phyloP scores from a whole-genome alignment of 2,329 filamentous ascomycete genomes.

The Tolypocladium amazonense region DNA sequence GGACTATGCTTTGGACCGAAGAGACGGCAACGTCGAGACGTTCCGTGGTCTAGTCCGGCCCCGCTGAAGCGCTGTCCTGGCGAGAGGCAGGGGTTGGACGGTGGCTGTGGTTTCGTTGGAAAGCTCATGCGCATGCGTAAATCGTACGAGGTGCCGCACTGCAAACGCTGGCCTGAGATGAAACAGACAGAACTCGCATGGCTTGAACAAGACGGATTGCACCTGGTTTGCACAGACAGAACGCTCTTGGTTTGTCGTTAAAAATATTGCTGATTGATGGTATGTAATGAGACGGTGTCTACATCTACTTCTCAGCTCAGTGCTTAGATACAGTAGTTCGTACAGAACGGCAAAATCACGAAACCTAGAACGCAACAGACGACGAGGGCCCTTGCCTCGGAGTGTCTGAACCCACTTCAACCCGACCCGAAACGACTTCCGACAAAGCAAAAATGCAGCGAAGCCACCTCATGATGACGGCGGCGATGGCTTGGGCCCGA shows the following conservation, averaged over 20 bases:
- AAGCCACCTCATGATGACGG: background rate
- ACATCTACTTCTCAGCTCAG: background rate
- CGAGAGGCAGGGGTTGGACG: background rate
- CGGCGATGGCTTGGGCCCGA: slow-evolving; percentile 14
- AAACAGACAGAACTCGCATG: background rate
- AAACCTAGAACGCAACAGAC: background rate
- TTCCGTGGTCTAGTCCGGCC: background rate
- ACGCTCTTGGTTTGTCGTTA: background rate
- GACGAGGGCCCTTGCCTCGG: background rate
- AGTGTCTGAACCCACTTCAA: background rate
- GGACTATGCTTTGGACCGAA: background rate
- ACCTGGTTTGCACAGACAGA: too few species aligned
- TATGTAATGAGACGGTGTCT: background rate
- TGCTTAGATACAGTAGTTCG: background rate
- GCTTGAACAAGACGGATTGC: too few species aligned
- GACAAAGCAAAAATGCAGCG: background rate
- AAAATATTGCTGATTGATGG: background rate
- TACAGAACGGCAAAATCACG: background rate
- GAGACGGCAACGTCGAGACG: background rate
- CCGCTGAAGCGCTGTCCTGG: background rate
- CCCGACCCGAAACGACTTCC: background rate
- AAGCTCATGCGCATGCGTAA: background rate
- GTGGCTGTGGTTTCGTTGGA: background rate
- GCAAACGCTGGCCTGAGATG: background rate
- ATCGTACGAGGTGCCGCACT: background rate